Base-by-base conservation (phyloP, 2,329 filamentous ascomycete species). In the Mycosphaerella sp. region DNA sequence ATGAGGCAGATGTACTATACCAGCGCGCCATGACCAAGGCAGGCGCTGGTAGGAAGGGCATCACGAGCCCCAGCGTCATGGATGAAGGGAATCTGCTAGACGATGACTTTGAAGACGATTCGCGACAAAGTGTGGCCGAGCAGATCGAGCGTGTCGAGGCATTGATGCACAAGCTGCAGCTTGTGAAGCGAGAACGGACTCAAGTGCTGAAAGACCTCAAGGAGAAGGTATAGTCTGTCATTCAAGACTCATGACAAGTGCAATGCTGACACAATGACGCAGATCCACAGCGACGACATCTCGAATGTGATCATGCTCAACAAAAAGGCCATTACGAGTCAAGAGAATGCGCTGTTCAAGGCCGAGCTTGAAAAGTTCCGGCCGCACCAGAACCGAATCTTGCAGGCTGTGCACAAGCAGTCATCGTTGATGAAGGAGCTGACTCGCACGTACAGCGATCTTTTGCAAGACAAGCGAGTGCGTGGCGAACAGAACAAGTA, bases 331-430 rank as follows among this genome's bases (percentile, higher is more conserved):
- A 91, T 97, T 64, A 80, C 89, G 16, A 95, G 89, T 64, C 91
- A 93, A 63, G 93, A 98, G 68, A 84, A 78, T 10, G 89, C 95
- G 64, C 79, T 98, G 2, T 98, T 98, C 72, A 87, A 96, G 67
- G 84, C 89, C 13, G 93, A 98, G 69, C 77, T 98, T n/a, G 91
- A 97, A 70, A 98, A 98, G 69, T 98, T 96, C 71, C 78, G 89
- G 37, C 86, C 89, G 25, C 88, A 96, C 63, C 93, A 97, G 66
- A 95, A 86, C 62, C 84, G 93, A 30, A 79, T 98, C 13, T 74
- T 95, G 7, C 89, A 96, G 68, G 90, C 93, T 12, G 94, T 89
- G 56, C 93, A 98, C 71, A 98, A 96, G 71, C 93, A 98, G 68
- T 84, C 87, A 0, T 85, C 88, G 0, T 73, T 98, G 48, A 89